Evolutionary conservation across 192 early-diverging fungal genomes (phyloP).

Genomic region (Coemansia sp.): DNA sequence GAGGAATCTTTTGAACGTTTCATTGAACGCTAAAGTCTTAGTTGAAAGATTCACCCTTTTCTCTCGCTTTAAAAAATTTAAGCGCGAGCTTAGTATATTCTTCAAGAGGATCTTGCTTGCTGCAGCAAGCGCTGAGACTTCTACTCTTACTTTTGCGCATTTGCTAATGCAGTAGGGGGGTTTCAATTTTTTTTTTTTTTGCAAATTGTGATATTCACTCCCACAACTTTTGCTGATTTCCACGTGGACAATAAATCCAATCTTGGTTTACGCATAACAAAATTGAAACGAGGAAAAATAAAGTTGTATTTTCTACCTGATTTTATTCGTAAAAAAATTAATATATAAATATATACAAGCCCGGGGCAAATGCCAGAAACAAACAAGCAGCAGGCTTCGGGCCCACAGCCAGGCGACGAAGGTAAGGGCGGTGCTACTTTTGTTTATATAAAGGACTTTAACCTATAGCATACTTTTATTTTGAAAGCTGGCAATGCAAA

Average conservation of each 20-base stretch:
- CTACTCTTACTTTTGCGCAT: too few relatives aligned
- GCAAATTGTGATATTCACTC: too few relatives aligned
- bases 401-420: constrained; percentile 34
- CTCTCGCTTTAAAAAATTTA: too few relatives aligned
- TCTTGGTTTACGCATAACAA: background rate
- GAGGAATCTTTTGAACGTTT: background rate
- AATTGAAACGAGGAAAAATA: background rate
- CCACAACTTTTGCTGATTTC: background rate
- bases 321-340: background rate
- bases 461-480: background rate
- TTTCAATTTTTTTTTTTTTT: too few relatives aligned
- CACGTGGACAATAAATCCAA: background rate
- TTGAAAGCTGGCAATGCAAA: background rate
- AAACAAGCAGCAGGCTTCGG: constrained; percentile 17
- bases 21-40: background rate
- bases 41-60: too few relatives aligned
- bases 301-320: background rate
- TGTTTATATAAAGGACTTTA: background rate
- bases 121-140: too few relatives aligned
- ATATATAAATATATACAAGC: background rate
- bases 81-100: background rate
- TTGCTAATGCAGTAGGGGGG: too few relatives aligned
- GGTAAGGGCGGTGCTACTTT: constrained; percentile 13
- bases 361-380: constrained; percentile 5
- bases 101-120: too few relatives aligned